Evolutionary conservation across 2,329 filamentous ascomycete species (phyloP), one percentile per base, ranked within the genome.

Genomic region (Colletotrichum costaricense): DNA sequence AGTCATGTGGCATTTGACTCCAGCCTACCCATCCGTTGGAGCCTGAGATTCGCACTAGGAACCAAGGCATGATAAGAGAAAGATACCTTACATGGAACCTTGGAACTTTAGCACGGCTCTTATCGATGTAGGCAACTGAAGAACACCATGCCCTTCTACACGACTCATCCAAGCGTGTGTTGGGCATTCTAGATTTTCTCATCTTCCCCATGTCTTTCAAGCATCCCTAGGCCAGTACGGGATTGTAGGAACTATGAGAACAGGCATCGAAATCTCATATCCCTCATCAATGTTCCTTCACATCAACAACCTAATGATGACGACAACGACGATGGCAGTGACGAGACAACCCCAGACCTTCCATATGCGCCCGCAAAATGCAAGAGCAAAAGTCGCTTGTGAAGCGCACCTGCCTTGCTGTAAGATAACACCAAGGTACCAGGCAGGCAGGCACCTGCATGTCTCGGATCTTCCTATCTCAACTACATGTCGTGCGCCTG

Each of bases 381-480:
- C 6, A 19, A 35, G 19, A 12, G 30, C 28, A 12, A 22, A 12
- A 14, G 22, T 28, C 33, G 14, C 33, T 33, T 42, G 14, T 30
- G 46, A 26, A 14, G 35, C 22, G 56, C n/a, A 38, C 24, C 8
- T 16, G 42, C 54, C 4, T 11, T 49, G 26, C 46, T 35, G 46
- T 56, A 71, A 26, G 42, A 46, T 12, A 49, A 38, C 46, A 49
- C 65, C n/a, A 63, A 33, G 30, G 30, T 33, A 33, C 30, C 33
- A 35, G 33, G 52, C 28, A 22, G 30, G 30, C 42, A 49, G 42
- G 42, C 42, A 49, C 14, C 24, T 49, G 30, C 38, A 54, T 63
- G 49, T 72, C 58, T 52, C 38, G 64, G 33, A 26, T 38, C 19
- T 54, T 38, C 38, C 24, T 63, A 69, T 69, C 65, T 63, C 24